Percentiles rank a stretch among this genome's conserved stretches.
These are phyloP conservation scores for Hyaloscypha bicolor DNA, from an alignment of 495 filamentous ascomycete genomes.

Conservation along the genomic window DNA sequence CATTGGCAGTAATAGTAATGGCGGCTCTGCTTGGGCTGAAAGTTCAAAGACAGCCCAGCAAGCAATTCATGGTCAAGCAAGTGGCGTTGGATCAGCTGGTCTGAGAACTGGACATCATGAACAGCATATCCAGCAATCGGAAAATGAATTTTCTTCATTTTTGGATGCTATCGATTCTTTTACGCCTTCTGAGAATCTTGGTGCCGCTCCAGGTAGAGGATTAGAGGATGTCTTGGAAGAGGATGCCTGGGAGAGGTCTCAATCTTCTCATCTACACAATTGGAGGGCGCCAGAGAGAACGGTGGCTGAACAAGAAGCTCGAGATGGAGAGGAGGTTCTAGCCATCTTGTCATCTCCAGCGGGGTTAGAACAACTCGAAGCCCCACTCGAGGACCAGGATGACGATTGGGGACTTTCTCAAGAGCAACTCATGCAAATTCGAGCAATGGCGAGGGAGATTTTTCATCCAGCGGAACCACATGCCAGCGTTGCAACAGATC, in stretches of 20 bases:
- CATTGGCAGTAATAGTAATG: slow-evolving; percentile 2
- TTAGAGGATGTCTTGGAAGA: slow-evolving; percentile 7
- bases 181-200: slow-evolving; percentile 31
- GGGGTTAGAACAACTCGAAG: slow-evolving; percentile 23
- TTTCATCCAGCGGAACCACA: slow-evolving; percentile 18
- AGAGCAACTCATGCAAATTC: slow-evolving; percentile 26
- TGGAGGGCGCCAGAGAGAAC: slow-evolving; percentile 5
- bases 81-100: neutral
- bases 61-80: neutral
- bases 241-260: slow-evolving; percentile 4
- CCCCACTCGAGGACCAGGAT: slow-evolving; percentile 9
- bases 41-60: slow-evolving; percentile 17
- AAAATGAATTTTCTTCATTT: slow-evolving; percentile 48
- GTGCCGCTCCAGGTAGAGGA: neutral
- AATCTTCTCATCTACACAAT: neutral
- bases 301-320: slow-evolving; percentile 39
- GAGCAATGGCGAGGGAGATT: slow-evolving; percentile 25
- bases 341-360: slow-evolving; percentile 34
- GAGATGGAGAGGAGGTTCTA: slow-evolving; percentile 49
- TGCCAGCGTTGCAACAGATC: slow-evolving; percentile 13
- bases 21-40: slow-evolving; percentile 20
- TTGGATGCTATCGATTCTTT: slow-evolving; percentile 39
- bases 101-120: slow-evolving; percentile 32
- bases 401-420: slow-evolving; percentile 40
- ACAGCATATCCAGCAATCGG: slow-evolving; percentile 39